phyloP scores from a whole-genome alignment of 495 filamentous ascomycete species.

The Aspergillus kassunensis region DNA sequence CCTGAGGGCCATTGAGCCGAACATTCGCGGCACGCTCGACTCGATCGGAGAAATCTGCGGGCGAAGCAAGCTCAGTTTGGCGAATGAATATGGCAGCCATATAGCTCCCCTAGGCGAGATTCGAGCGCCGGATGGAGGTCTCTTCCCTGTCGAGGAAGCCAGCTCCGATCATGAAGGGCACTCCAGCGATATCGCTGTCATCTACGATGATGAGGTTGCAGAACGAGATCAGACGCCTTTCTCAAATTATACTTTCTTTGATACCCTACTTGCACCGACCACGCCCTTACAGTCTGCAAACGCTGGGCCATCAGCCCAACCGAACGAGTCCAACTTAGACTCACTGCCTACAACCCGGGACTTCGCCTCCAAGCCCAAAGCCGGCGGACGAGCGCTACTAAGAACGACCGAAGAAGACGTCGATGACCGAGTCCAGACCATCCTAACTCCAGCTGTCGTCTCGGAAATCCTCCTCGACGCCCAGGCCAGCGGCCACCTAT shows the following conservation, averaged over 20 bases:
- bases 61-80: constrained; percentile 55
- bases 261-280: constrained; percentile 9
- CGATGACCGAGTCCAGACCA: constrained; percentile 14
- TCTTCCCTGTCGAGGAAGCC: constrained; percentile 42
- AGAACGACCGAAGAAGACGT: constrained; percentile 13
- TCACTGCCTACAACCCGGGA: constrained; percentile 27
- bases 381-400: constrained; percentile 29
- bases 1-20: constrained; percentile 54
- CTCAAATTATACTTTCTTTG: constrained; percentile 32
- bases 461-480: constrained; percentile 42
- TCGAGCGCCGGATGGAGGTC: constrained; percentile 30
- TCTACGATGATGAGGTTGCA: constrained; percentile 35
- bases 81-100: constrained; percentile 62
- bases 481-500: constrained; percentile 21
- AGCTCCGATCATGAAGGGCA: constrained; percentile 32
- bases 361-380: constrained; percentile 28
- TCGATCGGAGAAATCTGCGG: constrained; percentile 64
- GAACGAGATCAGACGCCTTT: constrained; percentile 30
- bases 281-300: constrained; percentile 11
- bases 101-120: constrained; percentile 60
- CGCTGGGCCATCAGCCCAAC: constrained; percentile 3
- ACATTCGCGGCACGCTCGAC: constrained; percentile 53
- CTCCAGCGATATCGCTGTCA: constrained; percentile 29
- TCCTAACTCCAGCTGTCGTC: constrained; percentile 37
- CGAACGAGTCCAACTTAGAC: not conserved